Evolutionary conservation across 2,329 filamentous ascomycete species (phyloP), one percentile per base, ranked within the genome.

Genomic region (Trichoderma koningiopsis): DNA sequence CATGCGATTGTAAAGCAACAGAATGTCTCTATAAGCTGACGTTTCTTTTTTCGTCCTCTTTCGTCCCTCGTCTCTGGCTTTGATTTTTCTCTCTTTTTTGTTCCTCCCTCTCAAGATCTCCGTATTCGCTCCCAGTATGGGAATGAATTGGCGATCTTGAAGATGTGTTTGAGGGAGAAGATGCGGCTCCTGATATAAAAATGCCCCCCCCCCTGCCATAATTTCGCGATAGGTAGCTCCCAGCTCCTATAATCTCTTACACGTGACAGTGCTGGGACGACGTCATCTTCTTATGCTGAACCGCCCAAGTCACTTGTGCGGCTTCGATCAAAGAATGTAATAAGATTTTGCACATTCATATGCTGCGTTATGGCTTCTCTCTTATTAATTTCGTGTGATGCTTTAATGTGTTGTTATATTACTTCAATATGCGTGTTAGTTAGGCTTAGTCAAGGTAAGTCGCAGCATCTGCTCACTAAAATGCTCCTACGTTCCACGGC

Each of bases 181-280:
- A n/a, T 24, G 24, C n/a, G 29, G 24, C 31, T 35, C 16, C 19
- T 40, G 19, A 19, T 40, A 49, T 37, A 49, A 68, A 63, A 68
- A 35, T 57, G 31, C 27, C 33, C 43, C 64, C 47, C 56, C 64
- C 47, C 56, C 49, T 64, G 61, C 19, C 33, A 56, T 43, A 47
- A 16, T 27, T 63, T 49, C 58, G 35, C 58, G 58, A 60, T 62
- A 68, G 47, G 47, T 61, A 68, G 33, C 49, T 61, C 33, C 56
- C 40, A 68, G 24, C 56, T 68, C 57, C 57, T 55, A 33, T 35
- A 10, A 35, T 31, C 43, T 47, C 29, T 35, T 60, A 69, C 68
- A 69, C 68, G 68, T 69, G 68, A 69, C 62, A 59, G 40, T n/a
- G 40, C n/a, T 29, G 31, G 47, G 52, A 43, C 68, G 68, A 66